Evolutionary conservation across 495 filamentous ascomycete genomes (phyloP).

Genomic region (Neurospora sublineolata): DNA sequence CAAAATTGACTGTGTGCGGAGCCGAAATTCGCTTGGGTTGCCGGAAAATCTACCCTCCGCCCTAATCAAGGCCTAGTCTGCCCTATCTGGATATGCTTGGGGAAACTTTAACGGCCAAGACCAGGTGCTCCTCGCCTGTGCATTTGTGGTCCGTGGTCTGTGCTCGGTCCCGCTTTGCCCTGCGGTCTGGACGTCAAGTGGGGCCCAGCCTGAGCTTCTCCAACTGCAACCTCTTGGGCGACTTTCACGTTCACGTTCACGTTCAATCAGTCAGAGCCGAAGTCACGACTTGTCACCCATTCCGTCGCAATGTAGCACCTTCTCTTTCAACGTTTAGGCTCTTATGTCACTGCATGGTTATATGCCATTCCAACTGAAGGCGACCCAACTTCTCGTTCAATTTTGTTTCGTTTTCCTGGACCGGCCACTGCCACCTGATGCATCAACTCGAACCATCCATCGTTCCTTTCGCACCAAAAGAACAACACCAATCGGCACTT

Average conservation of each 20-base stretch:
- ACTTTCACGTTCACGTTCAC: not conserved
- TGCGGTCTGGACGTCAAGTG: not conserved
- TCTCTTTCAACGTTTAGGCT: not conserved
- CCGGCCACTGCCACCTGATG: not conserved
- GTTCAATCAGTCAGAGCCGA: not conserved
- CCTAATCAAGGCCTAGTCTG: not conserved
- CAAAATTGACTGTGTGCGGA: slow-evolving; percentile 8
- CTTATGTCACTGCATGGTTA: too few relatives aligned
- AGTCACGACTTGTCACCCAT: not conserved
- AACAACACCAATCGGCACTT: not conserved
- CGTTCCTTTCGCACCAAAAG: too few relatives aligned
- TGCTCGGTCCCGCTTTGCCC: not conserved
- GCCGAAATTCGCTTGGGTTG: not conserved
- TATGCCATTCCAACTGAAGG: too few relatives aligned
- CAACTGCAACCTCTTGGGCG: not conserved
- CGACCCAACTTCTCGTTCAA: not conserved
- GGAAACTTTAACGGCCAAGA: not conserved
- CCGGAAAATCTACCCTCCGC: not conserved
- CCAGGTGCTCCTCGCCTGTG: not conserved
- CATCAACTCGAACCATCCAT: not conserved
- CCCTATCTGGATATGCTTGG: not conserved
- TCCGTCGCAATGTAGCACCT: not conserved
- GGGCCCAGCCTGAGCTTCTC: not conserved
- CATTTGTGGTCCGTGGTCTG: not conserved
- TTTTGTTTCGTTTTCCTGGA: not conserved